These are phyloP conservation scores for Acer campestre DNA, from an alignment of 345 rosid species.

Conservation along the genomic window DNA sequence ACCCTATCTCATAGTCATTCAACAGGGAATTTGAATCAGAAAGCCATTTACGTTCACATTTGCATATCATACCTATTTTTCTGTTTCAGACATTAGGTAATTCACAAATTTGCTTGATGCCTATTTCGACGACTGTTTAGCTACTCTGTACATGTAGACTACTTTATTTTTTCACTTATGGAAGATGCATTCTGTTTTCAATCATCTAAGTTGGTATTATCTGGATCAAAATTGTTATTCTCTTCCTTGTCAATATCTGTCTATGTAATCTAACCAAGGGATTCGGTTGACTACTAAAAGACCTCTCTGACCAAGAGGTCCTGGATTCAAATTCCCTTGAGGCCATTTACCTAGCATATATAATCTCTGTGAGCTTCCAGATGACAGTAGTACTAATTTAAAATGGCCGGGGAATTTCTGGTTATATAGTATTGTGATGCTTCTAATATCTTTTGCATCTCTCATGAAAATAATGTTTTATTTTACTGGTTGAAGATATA, in stretches of 20 bases:
- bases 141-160: not conserved
- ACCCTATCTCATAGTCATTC: too few relatives aligned
- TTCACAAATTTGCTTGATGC: slow-evolving; percentile 10
- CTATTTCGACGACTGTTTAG: not conserved
- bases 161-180: not conserved
- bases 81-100: slow-evolving; percentile 95
- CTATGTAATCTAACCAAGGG: not conserved
- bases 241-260: not conserved
- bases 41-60: slow-evolving; percentile 90
- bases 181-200: not conserved
- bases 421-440: not conserved
- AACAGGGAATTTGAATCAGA: slow-evolving; percentile 11
- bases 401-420: not conserved
- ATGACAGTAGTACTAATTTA: not conserved
- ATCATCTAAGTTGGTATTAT: not conserved
- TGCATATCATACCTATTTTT: slow-evolving; percentile 94
- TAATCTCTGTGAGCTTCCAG: not conserved
- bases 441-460: not conserved
- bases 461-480: too few relatives aligned
- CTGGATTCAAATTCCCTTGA: not conserved
- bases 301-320: not conserved
- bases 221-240: not conserved
- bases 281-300: not conserved
- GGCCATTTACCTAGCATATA: not conserved
- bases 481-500: not conserved